A percentile compares a stretch with the other conserved stretches of the same genome.
phyloP scores from a whole-genome alignment of 1,284 basidiomycete genomes.

The Sporisorium graminicola region DNA sequence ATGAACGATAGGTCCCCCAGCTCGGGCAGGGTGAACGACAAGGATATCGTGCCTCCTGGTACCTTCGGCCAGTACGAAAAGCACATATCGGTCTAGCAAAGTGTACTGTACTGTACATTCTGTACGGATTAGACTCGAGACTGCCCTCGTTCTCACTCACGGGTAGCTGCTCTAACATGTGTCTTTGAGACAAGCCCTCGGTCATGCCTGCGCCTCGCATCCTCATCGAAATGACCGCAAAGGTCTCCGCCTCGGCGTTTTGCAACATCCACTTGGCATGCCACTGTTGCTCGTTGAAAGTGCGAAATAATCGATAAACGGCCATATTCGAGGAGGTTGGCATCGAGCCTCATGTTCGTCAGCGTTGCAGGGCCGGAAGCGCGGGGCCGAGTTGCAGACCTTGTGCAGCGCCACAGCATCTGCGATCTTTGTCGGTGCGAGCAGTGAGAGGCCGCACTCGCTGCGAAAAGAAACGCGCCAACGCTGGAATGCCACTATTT shows the following conservation, averaged over 20 bases:
- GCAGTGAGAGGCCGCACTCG: no score
- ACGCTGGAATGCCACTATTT: not conserved
- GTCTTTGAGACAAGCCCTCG: slow-evolving; percentile 3
- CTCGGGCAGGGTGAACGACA: no score
- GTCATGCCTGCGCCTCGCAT: slow-evolving; percentile 7
- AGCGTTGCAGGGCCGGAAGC: not conserved
- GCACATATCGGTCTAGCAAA: no score
- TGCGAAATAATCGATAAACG: not conserved
- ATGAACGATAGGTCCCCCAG: not conserved
- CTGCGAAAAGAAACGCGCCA: not conserved
- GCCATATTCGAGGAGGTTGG: not conserved
- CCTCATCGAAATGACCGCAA: not conserved
- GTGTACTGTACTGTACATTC: no score
- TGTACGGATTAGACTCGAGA: no score
- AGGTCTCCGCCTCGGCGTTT: slow-evolving; percentile 27
- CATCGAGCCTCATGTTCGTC: not conserved
- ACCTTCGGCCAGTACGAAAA: no score
- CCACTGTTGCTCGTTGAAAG: not conserved
- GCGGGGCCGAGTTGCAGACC: not conserved
- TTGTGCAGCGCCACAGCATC: not conserved
- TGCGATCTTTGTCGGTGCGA: not conserved
- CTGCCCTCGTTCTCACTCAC: not conserved
- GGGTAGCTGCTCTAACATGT: not conserved
- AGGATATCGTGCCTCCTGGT: no score
- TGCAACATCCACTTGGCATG: slow-evolving; percentile 26